Base-by-base conservation (phyloP, 257 asterid genomes). In the Lycium ferocissimum region DNA sequence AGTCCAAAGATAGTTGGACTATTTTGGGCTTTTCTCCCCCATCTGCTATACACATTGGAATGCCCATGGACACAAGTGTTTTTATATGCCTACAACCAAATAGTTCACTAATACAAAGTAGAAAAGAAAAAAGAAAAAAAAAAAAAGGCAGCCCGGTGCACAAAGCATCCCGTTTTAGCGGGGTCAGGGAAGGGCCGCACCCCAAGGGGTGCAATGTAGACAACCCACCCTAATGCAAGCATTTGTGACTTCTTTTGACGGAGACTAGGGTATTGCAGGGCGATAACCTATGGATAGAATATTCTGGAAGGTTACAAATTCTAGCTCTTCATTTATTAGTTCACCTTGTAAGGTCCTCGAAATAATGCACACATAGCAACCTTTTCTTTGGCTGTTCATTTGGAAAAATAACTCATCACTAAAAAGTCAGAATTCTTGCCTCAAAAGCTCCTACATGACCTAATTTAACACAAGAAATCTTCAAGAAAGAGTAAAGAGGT, bases 51-150 rank as follows among this genome's bases (percentile, higher is more conserved):
- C 78, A 37, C 33, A 69, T 38, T 3, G 14, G 53, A 38, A 69
- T 38, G 78, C 78, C 38, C 78, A 69, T 69, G 81, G 59, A 75
- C 81, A 75, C 81, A 75, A 22, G 59, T 49, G 20, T 12, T 14
- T 40, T 37, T 47, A 51, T 12, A 73, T 47, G 38, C 58, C 40
- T 47, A 73, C 80, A 73, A 47, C 35, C 20, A 47, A 20, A 20
- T 7, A 47, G n/a, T 33, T 73, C 81, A 73, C 40, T 45, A 47
- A 75, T 10, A 47, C 11, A 15, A 47, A 51, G 61, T 75, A 22
- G 81, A 75, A 14, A 75, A 75, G 20, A n/a, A 38, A n/a, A 26
- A 26, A n/a, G n/a, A n/a, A 26, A 26, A 26, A 26, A 26, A 26
- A 26, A 26, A 26, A 26, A 26, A 1, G 33, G 33, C 33, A 26